Conservation (phyloP, 192 early-diverging fungal species). For the Coemansia sp. region DNA sequence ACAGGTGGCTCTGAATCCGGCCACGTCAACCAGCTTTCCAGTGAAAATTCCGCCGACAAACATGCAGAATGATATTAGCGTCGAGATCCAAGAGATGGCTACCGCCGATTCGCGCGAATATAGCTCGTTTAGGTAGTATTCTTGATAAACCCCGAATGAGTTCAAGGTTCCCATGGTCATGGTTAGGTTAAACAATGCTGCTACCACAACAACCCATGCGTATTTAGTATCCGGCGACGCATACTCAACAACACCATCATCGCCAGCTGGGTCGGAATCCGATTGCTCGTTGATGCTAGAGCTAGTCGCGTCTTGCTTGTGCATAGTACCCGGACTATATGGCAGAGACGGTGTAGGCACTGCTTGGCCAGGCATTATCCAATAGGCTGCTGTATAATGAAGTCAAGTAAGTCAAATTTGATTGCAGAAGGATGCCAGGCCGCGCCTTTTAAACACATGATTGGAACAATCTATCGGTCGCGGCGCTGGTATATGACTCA, state of each 20-base stretch:
- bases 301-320: neutral
- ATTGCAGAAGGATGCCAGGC: neutral
- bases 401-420: too few relatives aligned
- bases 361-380: too few relatives aligned
- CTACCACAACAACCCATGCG: constrained; percentile 7
- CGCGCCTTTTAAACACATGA: neutral
- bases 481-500: neutral
- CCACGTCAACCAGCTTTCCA: constrained; percentile 4
- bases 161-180: constrained; percentile 15
- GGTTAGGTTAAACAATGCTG: constrained; percentile 2
- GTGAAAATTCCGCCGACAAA: constrained; percentile 15
- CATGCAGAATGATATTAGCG: constrained; percentile 21
- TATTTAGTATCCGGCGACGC: constrained; percentile 5
- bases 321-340: too few relatives aligned
- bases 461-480: neutral
- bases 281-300: neutral
- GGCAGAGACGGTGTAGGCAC: too few relatives aligned
- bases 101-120: constrained; percentile 4
- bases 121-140: constrained; percentile 9
- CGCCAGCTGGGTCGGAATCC: neutral
- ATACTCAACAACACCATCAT: neutral
- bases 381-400: too few relatives aligned
- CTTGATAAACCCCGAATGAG: constrained; percentile 12
- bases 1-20: constrained; percentile 7
- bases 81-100: constrained; percentile 10